Base-by-base conservation (phyloP, 2,329 filamentous ascomycete species). In the Lecanicillium sp. region DNA sequence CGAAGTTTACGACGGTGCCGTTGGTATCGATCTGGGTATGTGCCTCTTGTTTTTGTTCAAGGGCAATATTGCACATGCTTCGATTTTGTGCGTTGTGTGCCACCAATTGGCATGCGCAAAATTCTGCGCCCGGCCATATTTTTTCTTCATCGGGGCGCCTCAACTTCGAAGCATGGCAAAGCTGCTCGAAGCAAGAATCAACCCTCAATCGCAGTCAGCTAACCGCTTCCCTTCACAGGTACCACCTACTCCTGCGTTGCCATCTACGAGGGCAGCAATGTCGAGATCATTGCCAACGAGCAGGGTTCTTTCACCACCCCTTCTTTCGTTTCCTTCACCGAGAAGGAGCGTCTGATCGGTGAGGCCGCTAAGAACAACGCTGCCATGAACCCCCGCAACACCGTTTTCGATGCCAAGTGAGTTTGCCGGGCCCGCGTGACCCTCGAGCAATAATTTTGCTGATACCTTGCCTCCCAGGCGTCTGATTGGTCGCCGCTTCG, bases 201-300 rank as follows among this genome's bases (percentile, higher is more conserved):
- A 12, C 26, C 10, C 7, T 14, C 27, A 32, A 26, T 40, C 3
- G 7, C 17, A 17, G n/a, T 5, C 29, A 4, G 20, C 11, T 24
- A 7, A 15, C 17, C 17, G 24, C 37, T 24, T 40, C 38, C 32
- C 43, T 52, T 26, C 52, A 57, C 62, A 96, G 91, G 93, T 75
- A 98, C 93, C 63, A 98, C 93, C 74, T 98, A 98, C 84, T 97
- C 93, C 67, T 98, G 93, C 75, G 93, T 97, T 77, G 93, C 93
- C 75, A 94, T 87, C 75, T 98, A 97, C 78, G 93, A 97, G 78
- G 93, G 93, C 72, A 91, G 82, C 80, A 96, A 95, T 84, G 91
- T 97, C 72, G 93, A 98, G 75, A 98, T 98, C 81, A 96, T 97
- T 73, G 91, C 91, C 86, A 97, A 97, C 78, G 91, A 97, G 83